Evolutionary conservation across 208 protist genomes (phyloP), one percentile per base, ranked within the genome.

Genomic region (Borovskyia barvae): DNA sequence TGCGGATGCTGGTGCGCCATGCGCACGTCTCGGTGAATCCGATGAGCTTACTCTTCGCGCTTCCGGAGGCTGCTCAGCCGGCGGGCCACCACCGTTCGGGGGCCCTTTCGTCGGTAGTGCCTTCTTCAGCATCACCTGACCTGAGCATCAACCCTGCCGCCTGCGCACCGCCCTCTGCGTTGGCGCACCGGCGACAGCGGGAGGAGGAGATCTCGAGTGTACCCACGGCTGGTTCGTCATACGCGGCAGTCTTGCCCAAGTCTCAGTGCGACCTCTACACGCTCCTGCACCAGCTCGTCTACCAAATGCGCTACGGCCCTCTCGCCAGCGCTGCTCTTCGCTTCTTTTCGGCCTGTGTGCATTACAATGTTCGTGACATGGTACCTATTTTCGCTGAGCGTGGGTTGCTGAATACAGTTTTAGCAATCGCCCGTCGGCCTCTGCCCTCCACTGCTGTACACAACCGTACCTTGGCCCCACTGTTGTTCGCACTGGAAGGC

Each of bases 301-400:
- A 51, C 0, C 79, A 87, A 65, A 79, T 70, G 1, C 76, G 79
- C 40, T 91, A 91, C 62, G 70, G 74, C 39, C 52, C 60, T 7
- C 56, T 95, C 4, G 42, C 86, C 24, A 58, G 71, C 2, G 59
- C 73, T 5, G 75, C 77, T 2, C 63, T 87, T 37, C 59, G 62
- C 0, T 65, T 92, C 36, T 69, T 96, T 29, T 75, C 80, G 7
- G 80, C 75, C 24, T 92, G 81, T 51, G 72, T 86, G 28, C 86
- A 96, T 70, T 75, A 80, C 77, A 92, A 84, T 50, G 75, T 93
- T 26, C 84, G 85, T 1, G 85, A 95, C 56, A 89, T 93, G 65
- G 84, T 91, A 19, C 90, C 85, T 0, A 68, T 85, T 12, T 77
- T 93, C 14, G 39, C 71, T 2, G 86, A 95, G 65, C 86, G 82